A percentile compares a stretch with the other conserved stretches of the same genome.
Evolutionary conservation across 2,329 filamentous ascomycete genomes (phyloP).

Genomic region (Paraconiothyrium brasiliense): DNA sequence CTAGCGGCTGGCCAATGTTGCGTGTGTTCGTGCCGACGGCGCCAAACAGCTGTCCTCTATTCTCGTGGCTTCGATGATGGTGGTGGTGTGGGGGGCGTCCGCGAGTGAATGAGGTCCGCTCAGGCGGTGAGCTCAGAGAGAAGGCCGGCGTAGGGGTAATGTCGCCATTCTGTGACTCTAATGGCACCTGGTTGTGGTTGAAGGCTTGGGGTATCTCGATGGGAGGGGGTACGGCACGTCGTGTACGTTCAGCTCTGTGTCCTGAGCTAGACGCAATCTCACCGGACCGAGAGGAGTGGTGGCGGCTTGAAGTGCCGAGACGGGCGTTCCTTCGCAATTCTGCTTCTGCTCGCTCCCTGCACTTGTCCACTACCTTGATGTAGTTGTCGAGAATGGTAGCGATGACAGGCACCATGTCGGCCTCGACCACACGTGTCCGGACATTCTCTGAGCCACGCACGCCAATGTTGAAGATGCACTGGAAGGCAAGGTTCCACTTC

Average conservation of each 20-base stretch:
- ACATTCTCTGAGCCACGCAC: constrained; percentile 95
- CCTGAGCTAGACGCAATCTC: constrained; percentile 48
- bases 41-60: constrained; percentile 41
- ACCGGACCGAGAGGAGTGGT: constrained; percentile 53
- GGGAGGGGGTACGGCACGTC: constrained; percentile 84
- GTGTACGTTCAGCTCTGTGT: constrained; percentile 57
- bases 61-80: constrained; percentile 60
- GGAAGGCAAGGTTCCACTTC: constrained; percentile 99
- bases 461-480: constrained; percentile 98
- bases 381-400: constrained; percentile 98
- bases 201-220: constrained; percentile 76
- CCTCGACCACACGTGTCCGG: constrained; percentile 93
- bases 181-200: constrained; percentile 55
- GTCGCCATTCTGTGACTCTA: constrained; percentile 65
- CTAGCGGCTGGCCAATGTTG: constrained; percentile 70
- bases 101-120: constrained; percentile 71
- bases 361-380: constrained; percentile 93
- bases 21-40: constrained; percentile 46
- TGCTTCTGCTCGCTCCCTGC: constrained; percentile 83
- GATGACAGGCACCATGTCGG: constrained; percentile 98
- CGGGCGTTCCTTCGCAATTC: constrained; percentile 73
- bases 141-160: constrained; percentile 70
- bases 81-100: constrained; percentile 64
- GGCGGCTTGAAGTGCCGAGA: constrained; percentile 49
- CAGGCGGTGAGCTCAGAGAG: constrained; percentile 74